Evolutionary conservation across 1,284 basidiomycete species (phyloP), one percentile per base, ranked within the genome.

Genomic region (Caloboletus inedulis): DNA sequence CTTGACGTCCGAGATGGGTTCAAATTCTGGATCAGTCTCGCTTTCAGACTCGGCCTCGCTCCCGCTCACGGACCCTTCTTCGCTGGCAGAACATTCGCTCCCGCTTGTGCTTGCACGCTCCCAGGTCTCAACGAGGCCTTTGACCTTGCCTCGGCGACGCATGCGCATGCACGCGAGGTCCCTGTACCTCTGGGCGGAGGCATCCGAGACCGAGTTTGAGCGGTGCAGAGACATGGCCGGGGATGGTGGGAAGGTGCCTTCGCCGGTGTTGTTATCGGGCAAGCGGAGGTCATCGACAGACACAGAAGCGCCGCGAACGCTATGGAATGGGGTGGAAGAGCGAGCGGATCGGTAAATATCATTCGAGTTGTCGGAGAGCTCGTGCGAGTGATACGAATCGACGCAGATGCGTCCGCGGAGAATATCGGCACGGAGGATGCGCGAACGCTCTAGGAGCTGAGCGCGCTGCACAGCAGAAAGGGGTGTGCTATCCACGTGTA

Each of bases 71-170:
- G 59, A 60, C 6, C 41, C 45, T 5, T 59, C 58, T 29, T 62
- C 65, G 8, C 57, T 57, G 4, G 53, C 21, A 10, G 65, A 64
- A 29, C 39, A 54, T 42, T 69, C 67, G 19, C 64, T 56, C 6
- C 47, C 65, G 18, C 43, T 48, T 25, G 49, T 47, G 34, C 63
- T 62, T 10, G 53, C 47, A 16, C 59, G 61, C 25, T 65, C 61
- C 67, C 60, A 70, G 30, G 58, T 68, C 30, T 64, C 61, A 8
- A 71, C 64, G 9, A 68, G 66, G 25, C 69, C 68, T 47, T 58
- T 70, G 18, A 71, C 66, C 44, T 43, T 68, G 19, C 66, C 66
- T 31, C 65, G 46, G n/a, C 65, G 68, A 37, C 66, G 59, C 31
- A 53, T 48, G 13, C 63, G 62, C 49, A 70, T 58, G 14, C 51